Conservation (phyloP, 352 stramenopile species). For the Globisporangium barbulae region DNA sequence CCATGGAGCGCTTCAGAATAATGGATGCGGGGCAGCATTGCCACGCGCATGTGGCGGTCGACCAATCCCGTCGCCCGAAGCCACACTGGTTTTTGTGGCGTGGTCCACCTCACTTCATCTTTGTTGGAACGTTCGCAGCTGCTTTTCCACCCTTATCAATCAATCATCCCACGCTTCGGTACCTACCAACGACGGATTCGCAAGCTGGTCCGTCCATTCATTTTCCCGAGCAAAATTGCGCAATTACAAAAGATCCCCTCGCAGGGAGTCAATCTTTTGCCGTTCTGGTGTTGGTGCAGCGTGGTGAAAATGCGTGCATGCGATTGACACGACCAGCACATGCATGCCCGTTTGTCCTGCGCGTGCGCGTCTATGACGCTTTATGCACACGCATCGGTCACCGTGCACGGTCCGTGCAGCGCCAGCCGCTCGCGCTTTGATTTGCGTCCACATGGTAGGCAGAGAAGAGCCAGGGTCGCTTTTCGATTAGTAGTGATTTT, state of each 20-base stretch:
- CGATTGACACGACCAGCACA: not conserved
- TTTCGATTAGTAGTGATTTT: not conserved
- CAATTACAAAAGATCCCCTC: not conserved
- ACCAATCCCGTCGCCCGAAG: constrained; percentile 4
- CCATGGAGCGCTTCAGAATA: not conserved
- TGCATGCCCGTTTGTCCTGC: constrained; percentile 8
- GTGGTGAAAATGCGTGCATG: not conserved
- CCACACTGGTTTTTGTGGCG: not conserved
- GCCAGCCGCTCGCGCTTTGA: not conserved
- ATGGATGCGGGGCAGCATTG: not conserved
- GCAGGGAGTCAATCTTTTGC: not conserved
- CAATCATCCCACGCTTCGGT: constrained; percentile 8
- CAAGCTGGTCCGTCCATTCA: constrained; percentile 2
- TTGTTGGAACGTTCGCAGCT: constrained; percentile 13
- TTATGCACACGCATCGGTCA: constrained; percentile 2
- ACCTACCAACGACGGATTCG: constrained; percentile 1
- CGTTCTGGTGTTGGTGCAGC: not conserved
- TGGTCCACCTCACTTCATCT: constrained; percentile 5
- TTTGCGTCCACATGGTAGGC: not conserved
- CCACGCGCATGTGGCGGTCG: constrained; percentile 4
- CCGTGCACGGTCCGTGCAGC: not conserved
- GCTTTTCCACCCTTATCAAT: constrained; percentile 9
- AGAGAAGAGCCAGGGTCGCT: not conserved
- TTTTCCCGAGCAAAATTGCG: not conserved
- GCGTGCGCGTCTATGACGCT: not conserved